These are phyloP conservation scores for Boletus sensibilis DNA, from an alignment of 768 basidiomycete species.

Conservation along the genomic window DNA sequence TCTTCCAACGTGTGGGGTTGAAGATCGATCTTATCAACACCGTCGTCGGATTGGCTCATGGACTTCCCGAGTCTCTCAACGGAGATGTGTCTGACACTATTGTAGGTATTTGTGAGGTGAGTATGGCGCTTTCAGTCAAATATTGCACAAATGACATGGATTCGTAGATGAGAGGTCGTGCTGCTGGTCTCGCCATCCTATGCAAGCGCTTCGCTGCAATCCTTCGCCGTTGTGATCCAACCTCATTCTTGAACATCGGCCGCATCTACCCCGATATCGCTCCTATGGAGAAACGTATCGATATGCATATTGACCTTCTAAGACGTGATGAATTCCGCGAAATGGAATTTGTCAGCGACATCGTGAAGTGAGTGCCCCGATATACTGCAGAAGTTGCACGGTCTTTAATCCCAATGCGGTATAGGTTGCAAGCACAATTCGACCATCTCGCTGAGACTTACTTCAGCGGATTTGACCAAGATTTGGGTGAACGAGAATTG, in stretches of 20 bases:
- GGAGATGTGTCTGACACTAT: conserved; percentile 78
- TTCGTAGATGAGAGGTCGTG: conserved; percentile 74
- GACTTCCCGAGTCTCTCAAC: conserved; percentile 82
- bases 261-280: conserved; percentile 81
- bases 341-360: conserved; percentile 88
- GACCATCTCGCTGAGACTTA: conserved; percentile 89
- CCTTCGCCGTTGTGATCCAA: conserved; percentile 75
- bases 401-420: background rate
- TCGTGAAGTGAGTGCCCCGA: conserved; percentile 68
- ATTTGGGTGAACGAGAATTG: conserved; percentile 86
- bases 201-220: conserved; percentile 90
- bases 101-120: conserved; percentile 92
- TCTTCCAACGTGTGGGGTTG: conserved; percentile 85
- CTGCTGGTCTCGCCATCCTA: conserved; percentile 75
- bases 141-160: background rate
- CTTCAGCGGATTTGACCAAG: conserved; percentile 79
- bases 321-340: conserved; percentile 89
- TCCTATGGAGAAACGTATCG: conserved; percentile 87
- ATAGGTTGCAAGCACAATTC: conserved; percentile 88
- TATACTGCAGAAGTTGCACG: background rate
- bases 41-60: conserved; percentile 79
- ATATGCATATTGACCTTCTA: conserved; percentile 85
- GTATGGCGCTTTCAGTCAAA: conserved; percentile 14
- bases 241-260: conserved; percentile 83
- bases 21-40: conserved; percentile 87